A percentile compares a stretch with the other conserved stretches of the same genome.
phyloP scores from a whole-genome alignment of 2,329 filamentous ascomycete species.

The Ciborinia camelliae region DNA sequence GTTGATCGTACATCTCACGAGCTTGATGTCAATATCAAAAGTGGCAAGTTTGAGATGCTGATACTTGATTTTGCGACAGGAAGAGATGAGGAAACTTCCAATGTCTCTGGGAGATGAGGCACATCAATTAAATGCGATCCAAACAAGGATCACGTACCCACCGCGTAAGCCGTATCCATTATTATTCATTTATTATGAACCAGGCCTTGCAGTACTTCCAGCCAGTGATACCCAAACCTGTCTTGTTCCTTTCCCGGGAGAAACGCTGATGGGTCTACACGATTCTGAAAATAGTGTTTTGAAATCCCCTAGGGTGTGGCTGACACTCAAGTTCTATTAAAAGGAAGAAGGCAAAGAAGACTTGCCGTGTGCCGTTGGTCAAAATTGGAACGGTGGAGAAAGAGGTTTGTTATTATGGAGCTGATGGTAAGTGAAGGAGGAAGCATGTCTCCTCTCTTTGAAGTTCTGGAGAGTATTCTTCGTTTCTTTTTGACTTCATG shows the following conservation, averaged over 20 bases:
- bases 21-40: slow-evolving; percentile 2
- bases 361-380: not conserved
- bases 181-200: slow-evolving; percentile 16
- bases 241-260: not conserved
- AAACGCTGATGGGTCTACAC: not conserved
- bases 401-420: slow-evolving; percentile 13
- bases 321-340: slow-evolving; percentile 1
- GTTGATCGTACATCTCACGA: not conserved
- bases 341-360: not conserved
- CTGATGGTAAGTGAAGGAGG: not conserved
- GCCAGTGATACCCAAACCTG: not conserved
- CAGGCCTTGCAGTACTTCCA: not conserved
- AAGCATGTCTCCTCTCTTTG: slow-evolving; percentile 7
- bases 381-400: slow-evolving; percentile 14
- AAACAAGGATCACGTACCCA: slow-evolving; percentile 17
- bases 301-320: not conserved
- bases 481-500: not conserved
- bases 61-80: not conserved
- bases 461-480: not conserved
- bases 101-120: slow-evolving; percentile 17
- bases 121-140: not conserved
- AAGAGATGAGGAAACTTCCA: not conserved
- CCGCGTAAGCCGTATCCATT: slow-evolving; percentile 18
- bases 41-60: not conserved
- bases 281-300: slow-evolving; percentile 1